Evolutionary conservation across 345 rosid genomes (phyloP), one percentile per base, ranked within the genome.

Genomic region (Litchi chinensis): DNA sequence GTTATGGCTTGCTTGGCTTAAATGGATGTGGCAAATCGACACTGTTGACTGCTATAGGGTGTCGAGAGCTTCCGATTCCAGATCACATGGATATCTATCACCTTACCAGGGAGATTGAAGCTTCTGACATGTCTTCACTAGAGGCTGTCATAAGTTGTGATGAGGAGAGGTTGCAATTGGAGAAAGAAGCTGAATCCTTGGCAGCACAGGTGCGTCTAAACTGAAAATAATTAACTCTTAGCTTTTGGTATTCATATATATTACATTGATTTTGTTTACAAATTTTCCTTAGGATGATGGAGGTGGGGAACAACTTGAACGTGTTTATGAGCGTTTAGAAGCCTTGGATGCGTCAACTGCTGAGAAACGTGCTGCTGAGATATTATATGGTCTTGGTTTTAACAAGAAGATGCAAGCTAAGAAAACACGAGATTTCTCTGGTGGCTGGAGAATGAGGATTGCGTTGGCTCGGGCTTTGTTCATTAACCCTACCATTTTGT

Each of bases 361-460:
- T 0, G 99, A 97, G 87, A 94, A 97, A 78, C 97, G 98, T 68
- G 99, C 99, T 83, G 97, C 99, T 64, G 98, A 97, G 79, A 97
- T 97, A 71, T 85, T 97, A 70, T 91, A 72, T 87, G 99, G 99
- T 79, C 98, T 97, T 83, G 99, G 99, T 77, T 97, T 97, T 57
- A 71, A 89, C 81, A 97, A 94, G 90, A 79, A 78, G 80, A 97
- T 94, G 99, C 99, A 97, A 79, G 91, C 88, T 12, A 92, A 93
- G 95, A 94, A 97, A 78, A 89, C 99, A 0, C 83, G 87, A 60
- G 99, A 97, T 81, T 97, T 97, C 64, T 97, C 99, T 80, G 99
- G 98, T 91, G 98, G 99, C 13, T 97, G 99, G 99, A 94, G 98
- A 76, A 97, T 97, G 99, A 92, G 99, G 85, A 97, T 97, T 83